Evolutionary conservation across 257 asterid genomes (phyloP).

Genomic region (Jasminum sambac): DNA sequence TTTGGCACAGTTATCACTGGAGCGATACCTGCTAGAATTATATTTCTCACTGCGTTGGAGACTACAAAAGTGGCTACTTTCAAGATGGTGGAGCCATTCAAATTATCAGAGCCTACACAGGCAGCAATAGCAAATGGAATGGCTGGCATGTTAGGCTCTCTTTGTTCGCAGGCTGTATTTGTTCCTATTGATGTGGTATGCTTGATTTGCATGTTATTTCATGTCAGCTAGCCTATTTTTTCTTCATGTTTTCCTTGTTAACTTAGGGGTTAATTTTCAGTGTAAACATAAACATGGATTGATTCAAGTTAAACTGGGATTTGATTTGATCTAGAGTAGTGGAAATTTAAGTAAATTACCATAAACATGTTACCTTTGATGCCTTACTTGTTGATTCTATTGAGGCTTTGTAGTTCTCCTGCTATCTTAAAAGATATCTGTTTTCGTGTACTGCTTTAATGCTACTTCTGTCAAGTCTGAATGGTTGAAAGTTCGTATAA

Average conservation of each 20-base stretch:
- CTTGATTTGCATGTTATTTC: conserved; percentile 8
- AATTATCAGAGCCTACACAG: conserved; percentile 77
- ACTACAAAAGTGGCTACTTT: conserved; percentile 75
- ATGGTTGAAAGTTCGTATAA: conserved; percentile 13
- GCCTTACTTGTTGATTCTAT: background rate
- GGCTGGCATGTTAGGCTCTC: conserved; percentile 89
- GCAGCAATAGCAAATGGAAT: conserved; percentile 88
- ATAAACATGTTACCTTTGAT: background rate
- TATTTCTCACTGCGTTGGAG: conserved; percentile 87
- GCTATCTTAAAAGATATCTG: background rate
- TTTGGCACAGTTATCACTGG: conserved; percentile 87
- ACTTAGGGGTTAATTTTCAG: conserved; percentile 5
- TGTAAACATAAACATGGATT: background rate
- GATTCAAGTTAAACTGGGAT: background rate
- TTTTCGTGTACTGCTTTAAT: conserved; percentile 10
- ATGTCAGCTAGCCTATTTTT: background rate
- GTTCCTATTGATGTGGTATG: conserved; percentile 96
- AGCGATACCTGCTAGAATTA: conserved; percentile 83
- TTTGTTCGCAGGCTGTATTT: conserved; percentile 79
- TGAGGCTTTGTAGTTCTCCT: background rate
- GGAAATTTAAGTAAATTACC: background rate
- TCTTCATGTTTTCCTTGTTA: background rate
- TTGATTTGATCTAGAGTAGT: conserved; percentile 4
- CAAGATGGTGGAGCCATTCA: conserved; percentile 66
- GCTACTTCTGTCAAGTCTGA: background rate